Evolutionary conservation across 495 filamentous ascomycete genomes (phyloP), one percentile per base, ranked within the genome.

Genomic region (Cairneyella variabilis): DNA sequence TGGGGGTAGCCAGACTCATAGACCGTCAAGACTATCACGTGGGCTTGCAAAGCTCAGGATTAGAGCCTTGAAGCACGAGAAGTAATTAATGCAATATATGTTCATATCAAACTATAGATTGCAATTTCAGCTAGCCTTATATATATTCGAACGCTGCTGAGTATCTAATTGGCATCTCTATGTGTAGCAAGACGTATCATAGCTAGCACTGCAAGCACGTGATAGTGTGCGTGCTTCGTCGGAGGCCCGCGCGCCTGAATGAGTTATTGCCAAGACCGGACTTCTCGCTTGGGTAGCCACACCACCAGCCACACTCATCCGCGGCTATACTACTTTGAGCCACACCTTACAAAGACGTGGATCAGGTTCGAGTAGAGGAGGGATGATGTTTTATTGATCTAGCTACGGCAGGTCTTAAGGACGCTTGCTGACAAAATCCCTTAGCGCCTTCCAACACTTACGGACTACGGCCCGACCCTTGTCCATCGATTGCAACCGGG

Each of bases 1-100:
- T 38, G 48, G 30, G 34, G 28, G 48, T 4, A 38, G 48, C 48
- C 34, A 38, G 26, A 51, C 39, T 18, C 22, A 39, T 40, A 51
- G 28, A 51, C 23, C 30, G 48, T 51, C 48, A 51, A 51, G 48
- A 51, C 48, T 51, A 51, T 40, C 48, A 51, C 48, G 21, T 45
- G 22, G 42, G 42, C 42, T 10, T 14, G 42, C 45, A 23, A 34
- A 48, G 45, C 45, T 48, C 45, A 30, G 22, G 5, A 34, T 30
- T 48, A 48, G 22, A 26, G 22, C 42, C 22, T 45, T 21, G 16
- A 20, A 45, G 20, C 42, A 45, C 26, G 48, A 51, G 8, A 51
- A 51, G 48, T 51, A 51, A 51, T 51, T 39, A 32, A 51, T 51
- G 21, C n/a, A 51, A 45, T 51, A 51, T 51, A 51, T 32, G 34